Base-by-base conservation (phyloP, 2,329 filamentous ascomycete species). In the Fusarium subglutinans region DNA sequence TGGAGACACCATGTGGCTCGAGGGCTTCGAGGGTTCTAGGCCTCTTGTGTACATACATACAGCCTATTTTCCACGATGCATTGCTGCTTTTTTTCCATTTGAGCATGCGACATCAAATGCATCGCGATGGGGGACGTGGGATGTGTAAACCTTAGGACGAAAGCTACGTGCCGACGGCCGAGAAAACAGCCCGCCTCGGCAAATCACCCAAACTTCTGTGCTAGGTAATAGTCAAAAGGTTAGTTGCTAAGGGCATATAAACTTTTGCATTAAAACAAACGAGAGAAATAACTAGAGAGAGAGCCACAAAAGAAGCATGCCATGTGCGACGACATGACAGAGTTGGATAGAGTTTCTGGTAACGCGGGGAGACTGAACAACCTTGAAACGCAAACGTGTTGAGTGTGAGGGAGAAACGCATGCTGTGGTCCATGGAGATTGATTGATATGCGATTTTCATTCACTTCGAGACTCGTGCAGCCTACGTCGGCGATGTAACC, bases 1-100 rank as follows among this genome's bases (percentile, higher is more conserved):
- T 62, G 28, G 14, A 33, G 28, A 58, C 57, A 61, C 61, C 70
- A 60, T 73, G 71, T 70, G 70, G 70, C 71, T 74, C 67, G 54
- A 48, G 41, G 56, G 43, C 56, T 59, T 73, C 66, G 57, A 74
- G 71, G 33, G 65, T 60, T 69, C 54, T 55, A 60, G 66, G 58
- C 70, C 51, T 54, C 55, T 58, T 69, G 37, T 33, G 33, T 35
- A 24, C 40, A 63, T 44, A 45, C 58, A 50, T 51, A 50, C 58
- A 58, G 48, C 62, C 54, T 66, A 63, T 72, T 37, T 37, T 8
- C 50, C 40, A 45, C 33, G 45, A 71, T 60, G 58, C 38, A 24
- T 22, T 61, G 17, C 45, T 64, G 56, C 28, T 37, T 45, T 65
- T 65, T 63, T 24, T 37, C 35, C 35, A 28, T 41, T 41, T 38